Conservation (phyloP, 352 stramenopile genomes). For the Phytophthora macrochlamydospora region DNA sequence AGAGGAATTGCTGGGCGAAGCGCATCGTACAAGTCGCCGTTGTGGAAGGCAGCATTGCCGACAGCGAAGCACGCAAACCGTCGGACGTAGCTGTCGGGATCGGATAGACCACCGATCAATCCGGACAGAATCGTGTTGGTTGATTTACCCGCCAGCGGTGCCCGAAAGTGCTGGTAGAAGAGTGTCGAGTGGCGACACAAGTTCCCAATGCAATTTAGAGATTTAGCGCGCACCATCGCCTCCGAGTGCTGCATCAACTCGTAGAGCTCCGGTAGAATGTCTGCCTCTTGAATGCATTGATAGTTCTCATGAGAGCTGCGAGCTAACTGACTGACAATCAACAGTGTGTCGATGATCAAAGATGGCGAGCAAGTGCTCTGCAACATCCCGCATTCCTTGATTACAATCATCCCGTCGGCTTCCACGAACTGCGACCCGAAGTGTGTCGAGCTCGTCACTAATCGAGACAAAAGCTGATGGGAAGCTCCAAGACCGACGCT, state of each 20-base stretch:
- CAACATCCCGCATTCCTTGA: conserved; percentile 77
- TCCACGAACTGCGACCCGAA: conserved; percentile 83
- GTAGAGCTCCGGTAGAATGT: conserved; percentile 60
- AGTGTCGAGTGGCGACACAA: conserved; percentile 90
- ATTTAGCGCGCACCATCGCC: conserved; percentile 84
- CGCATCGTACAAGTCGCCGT: conserved; percentile 67
- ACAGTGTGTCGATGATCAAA: conserved; percentile 78
- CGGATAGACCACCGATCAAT: conserved; percentile 61
- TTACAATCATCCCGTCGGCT: conserved; percentile 64
- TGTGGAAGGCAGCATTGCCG: conserved; percentile 94
- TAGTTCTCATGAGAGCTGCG: conserved; percentile 81
- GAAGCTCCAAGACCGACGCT: conserved; percentile 63
- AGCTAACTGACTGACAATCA: conserved; percentile 90
- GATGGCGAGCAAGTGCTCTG: conserved; percentile 46
- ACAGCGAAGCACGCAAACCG: conserved; percentile 95
- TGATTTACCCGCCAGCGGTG: conserved; percentile 12
- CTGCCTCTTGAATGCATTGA: conserved; percentile 53
- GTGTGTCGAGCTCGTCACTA: conserved; percentile 86
- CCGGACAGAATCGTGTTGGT: conserved; percentile 54
- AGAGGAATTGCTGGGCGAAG: conserved; percentile 70
- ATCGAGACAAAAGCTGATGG: conserved; percentile 83
- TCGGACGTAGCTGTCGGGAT: conserved; percentile 81
- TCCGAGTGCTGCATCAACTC: conserved; percentile 66
- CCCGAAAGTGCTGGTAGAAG: conserved; percentile 83
- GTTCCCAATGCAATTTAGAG: conserved; percentile 93